Evolutionary conservation across 2,329 filamentous ascomycete species (phyloP), one percentile per base, ranked within the genome.

Genomic region (Hypomyces perniciosus): DNA sequence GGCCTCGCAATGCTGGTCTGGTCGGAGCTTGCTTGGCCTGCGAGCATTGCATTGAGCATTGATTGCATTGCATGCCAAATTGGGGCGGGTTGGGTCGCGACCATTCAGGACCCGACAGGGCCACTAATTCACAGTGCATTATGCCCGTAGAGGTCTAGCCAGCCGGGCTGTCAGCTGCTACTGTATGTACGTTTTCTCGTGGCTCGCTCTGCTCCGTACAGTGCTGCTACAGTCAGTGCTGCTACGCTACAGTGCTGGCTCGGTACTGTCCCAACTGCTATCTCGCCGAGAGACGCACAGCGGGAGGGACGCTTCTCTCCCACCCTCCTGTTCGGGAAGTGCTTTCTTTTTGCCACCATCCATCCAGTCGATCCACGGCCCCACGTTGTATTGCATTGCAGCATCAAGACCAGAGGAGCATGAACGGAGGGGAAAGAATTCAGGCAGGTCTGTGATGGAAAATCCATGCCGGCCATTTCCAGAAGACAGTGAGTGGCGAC

Each of bases 351-450:
- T 42, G 39, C 40, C 26, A 27, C 48, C 33, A 50, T 50, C 46
- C 50, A 44, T 49, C 46, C 50, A 45, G 35, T 42, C 41, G 46
- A 31, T 45, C 41, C 31, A 45, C 12, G 38, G 44, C 46, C 50
- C 50, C 50, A 43, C 50, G 48, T 50, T 20, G 40, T 42, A 42
- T 42, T 51, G 41, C 42, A 48, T 46, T 46, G 48, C 48, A 46
- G 30, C 35, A 50, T 40, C 39, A 29, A 44, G 30, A 45, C n/a
- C 35, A 38, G 35, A 38, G n/a, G 41, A 20, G 40, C 44, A 48
- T 39, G 44, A 51, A 30, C 34, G 48, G 20, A 38, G 26, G 20
- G 12, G 8, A 28, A 41, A 41, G 8, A 12, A 35, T 12, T 35
- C 33, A 35, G 12, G 20, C 20, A 20, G 20, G 20, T 20, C 20